Evolutionary conservation across 257 asterid species (phyloP), one percentile per base, ranked within the genome.

Genomic region (Fraxinus americana): DNA sequence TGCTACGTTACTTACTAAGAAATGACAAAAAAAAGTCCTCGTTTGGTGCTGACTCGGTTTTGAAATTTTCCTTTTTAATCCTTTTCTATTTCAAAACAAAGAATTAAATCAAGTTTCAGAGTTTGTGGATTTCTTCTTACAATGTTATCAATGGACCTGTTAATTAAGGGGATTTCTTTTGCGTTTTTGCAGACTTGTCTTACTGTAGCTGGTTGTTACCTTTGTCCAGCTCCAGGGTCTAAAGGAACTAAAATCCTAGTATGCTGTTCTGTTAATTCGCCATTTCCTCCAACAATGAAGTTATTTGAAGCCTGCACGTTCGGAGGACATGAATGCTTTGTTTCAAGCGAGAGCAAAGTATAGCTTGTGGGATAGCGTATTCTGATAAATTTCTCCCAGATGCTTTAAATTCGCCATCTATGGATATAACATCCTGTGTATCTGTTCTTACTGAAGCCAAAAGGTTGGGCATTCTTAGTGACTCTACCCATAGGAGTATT

Each of bases 151-250:
- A 34, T 68, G 41, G 1, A 10, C 14, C 19, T 71, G 70, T 65
- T 74, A 75, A 77, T 79, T 38, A 63, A 77, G 72, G 61, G 61
- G 35, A 59, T 68, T 36, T 8, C 70, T 78, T 39, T 82, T 71
- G 69, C 79, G 19, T 84, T 75, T 73, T 45, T 83, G 78, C 89
- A 93, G 99, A 87, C 91, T 77, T 81, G 87, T 86, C 90, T 93
- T 69, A 89, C 97, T 45, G 98, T 88, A 74, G 96, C 97, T 69
- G 85, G 92, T 81, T 90, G 97, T 90, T 93, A 88, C 85, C 96
- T 95, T 74, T 90, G 97, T 87, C 97, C 98, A 71, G 91, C 94
- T 85, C 98, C 99, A 75, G 98, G 97, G 61, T 93, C 97, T 79
- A 95, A 90, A 89, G 98, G 98, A 77, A 79, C 88, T 48, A 88